These are phyloP conservation scores for Mycosphaerella sp. DNA, from an alignment of 2,329 filamentous ascomycete genomes.

Conservation along the genomic window DNA sequence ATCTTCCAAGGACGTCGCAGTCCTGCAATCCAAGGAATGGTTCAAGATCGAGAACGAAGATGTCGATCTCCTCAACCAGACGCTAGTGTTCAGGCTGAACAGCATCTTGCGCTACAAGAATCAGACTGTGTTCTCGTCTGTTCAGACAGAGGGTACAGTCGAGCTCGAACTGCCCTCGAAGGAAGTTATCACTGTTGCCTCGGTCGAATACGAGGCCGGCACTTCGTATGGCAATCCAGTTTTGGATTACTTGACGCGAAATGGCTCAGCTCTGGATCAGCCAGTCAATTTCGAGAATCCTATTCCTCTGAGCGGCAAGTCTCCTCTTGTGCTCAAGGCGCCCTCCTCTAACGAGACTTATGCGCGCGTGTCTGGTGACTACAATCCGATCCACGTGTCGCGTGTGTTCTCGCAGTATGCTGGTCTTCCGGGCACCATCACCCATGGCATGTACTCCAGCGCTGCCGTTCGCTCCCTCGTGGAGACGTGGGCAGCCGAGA, in stretches of 20 bases:
- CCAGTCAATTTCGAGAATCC: conserved; percentile 95
- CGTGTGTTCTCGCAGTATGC: conserved; percentile 95
- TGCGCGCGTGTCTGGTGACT: conserved; percentile 93
- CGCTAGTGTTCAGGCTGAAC: conserved; percentile 90
- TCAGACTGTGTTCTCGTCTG: conserved; percentile 80
- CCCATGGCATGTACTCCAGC: conserved; percentile 99
- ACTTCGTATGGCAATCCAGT: conserved; percentile 93
- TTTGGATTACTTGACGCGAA: conserved; percentile 87
- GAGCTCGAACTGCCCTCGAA: conserved; percentile 92
- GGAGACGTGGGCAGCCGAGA: conserved; percentile 98
- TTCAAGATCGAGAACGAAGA: conserved; percentile 81
- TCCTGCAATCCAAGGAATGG: conserved; percentile 96
- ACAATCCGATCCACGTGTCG: conserved; percentile 98
- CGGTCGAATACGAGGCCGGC: conserved; percentile 89
- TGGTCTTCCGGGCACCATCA: conserved; percentile 92
- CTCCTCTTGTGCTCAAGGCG: conserved; percentile 77
- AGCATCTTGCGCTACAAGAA: conserved; percentile 93
- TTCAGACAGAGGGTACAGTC: conserved; percentile 88
- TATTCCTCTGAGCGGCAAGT: conserved; percentile 90
- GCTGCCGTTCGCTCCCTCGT: conserved; percentile 92
- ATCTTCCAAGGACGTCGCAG: conserved; percentile 84
- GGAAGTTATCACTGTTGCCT: conserved; percentile 95
- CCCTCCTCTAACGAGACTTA: conserved; percentile 97
- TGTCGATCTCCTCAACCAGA: conserved; percentile 84
- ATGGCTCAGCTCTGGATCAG: conserved; percentile 89